phyloP scores from a whole-genome alignment of 2,329 filamentous ascomycete genomes.

The Colletotrichum sp. region DNA sequence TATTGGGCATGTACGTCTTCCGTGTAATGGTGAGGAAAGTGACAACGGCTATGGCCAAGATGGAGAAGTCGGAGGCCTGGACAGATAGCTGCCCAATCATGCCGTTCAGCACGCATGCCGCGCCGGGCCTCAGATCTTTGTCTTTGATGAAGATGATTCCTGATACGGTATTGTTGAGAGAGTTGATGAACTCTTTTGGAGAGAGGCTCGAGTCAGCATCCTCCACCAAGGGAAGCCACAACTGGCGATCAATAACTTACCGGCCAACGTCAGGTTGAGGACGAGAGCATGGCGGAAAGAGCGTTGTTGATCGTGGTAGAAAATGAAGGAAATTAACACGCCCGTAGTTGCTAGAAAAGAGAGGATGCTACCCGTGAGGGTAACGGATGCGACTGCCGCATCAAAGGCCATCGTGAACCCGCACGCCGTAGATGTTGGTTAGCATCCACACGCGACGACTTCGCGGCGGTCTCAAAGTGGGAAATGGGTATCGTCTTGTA shows the following conservation, averaged over 20 bases:
- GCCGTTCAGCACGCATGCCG: constrained; percentile 45
- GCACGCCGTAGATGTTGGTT: constrained; percentile 15
- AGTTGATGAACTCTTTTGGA: constrained; percentile 43
- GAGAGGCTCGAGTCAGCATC: background rate
- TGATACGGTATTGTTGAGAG: constrained; percentile 46
- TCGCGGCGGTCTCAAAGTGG: background rate
- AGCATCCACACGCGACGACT: background rate
- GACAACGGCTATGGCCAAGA: constrained; percentile 48
- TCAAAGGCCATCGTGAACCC: constrained; percentile 21
- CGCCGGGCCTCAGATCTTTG: constrained; percentile 29
- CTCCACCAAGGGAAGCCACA: background rate
- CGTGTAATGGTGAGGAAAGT: constrained; percentile 44
- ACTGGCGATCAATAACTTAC: constrained; percentile 16
- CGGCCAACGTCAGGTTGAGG: constrained; percentile 26
- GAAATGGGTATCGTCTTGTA: constrained; percentile 21
- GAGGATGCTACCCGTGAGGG: constrained; percentile 18
- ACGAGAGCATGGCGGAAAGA: constrained; percentile 28
- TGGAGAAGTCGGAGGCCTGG: constrained; percentile 46
- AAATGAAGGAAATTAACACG: constrained; percentile 14
- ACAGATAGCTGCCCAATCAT: constrained; percentile 51
- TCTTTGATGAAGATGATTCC: constrained; percentile 38
- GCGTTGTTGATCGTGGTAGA: constrained; percentile 24
- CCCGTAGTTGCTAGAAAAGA: constrained; percentile 11
- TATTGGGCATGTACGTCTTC: constrained; percentile 35
- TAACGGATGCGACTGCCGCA: constrained; percentile 14